Evolutionary conservation across 768 basidiomycete genomes (phyloP), one percentile per base, ranked within the genome.

Genomic region (Boletus rubroflammeus): DNA sequence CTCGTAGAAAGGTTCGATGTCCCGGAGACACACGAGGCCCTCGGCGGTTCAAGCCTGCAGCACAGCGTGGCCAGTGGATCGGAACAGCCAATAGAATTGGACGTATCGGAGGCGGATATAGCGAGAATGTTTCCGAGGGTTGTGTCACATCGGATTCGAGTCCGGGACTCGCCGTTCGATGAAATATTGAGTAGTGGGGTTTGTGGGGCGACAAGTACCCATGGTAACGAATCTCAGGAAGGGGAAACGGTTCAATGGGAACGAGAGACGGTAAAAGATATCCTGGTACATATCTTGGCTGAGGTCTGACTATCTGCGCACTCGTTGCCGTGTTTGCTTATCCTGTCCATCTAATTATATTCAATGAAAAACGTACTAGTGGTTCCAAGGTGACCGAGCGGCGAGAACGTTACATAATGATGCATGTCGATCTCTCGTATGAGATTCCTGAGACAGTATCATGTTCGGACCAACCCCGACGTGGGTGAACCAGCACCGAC

Each of bases 51-150:
- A 6, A 56, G 43, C 17, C 11, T 57, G 15, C 54, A 48, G 11
- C 56, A 45, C 26, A 50, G 49, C 47, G 10, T 46, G 17, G 48
- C 36, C 14, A 53, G 56, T 52, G 50, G 50, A 29, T 36, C 45
- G 2, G 66, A 68, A 23, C 62, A 65, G 47, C 61, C 61, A 26
- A 62, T 68, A 41, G 63, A 72, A 34, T 60, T 85, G 57, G 86
- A 87, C 53, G 82, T 88, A 5, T 85, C 85, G 6, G 86, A 89
- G 66, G 83, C 84, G 53, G 86, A 92, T 60, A 77, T 89, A 57
- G 86, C 86, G 52, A 78, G 86, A 54, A 82, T 90, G 28, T 80
- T 88, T 57, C 87, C 87, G 34, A 73, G 87, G 21, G 82, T 85
- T 0, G 78, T 92, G 29, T 84, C 86, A 7, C 90, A 93, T 71